Base-by-base conservation (phyloP, 2,329 filamentous ascomycete species). In the Alternaria triticimaculans region DNA sequence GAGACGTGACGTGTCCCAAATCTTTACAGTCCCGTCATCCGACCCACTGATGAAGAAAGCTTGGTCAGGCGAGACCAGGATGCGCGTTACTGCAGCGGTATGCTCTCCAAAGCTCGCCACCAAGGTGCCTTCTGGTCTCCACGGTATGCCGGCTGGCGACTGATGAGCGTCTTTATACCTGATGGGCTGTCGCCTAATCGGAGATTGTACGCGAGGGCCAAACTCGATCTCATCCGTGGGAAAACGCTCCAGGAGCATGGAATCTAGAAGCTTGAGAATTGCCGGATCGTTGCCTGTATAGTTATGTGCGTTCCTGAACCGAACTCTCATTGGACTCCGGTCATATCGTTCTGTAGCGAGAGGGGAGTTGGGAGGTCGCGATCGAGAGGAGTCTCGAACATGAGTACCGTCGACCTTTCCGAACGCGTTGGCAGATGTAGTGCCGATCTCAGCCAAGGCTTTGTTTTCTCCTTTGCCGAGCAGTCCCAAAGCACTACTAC, bases 21-120 rank as follows among this genome's bases (percentile, higher is more conserved):
- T 87, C 75, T 93, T 97, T 60, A 97, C 92, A 7, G 88, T 89
- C 3, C 96, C 93, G 79, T 99, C 96, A 73, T 97, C 93, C 10
- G 94, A 95, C 7, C 90, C 95, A 1, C 96, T 98, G 60, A 97
- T 87, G 80, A 99, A 99, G 82, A 99, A 99, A 5, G 90, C 84
- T 77, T 99, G 95, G 75, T 99, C 96, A 0, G 95, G 93, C 2
- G 96, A 90, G 8, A 93, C 88, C 3, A 92, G 85, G 11, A 98
- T 88, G 10, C 94, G 89, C 74, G 92, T 97, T 67, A 98, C 88
- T 8, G 92, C 88, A 0, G 89, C 93, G 26, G 86, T 89, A 76
- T 99, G 96, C 77, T 99, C 96, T 1, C 92, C 89, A 74, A 98
- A 94, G 1, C 93, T 93, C 2, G 94, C 93, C 20, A 98, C 91